Evolutionary conservation across 2,329 filamentous ascomycete genomes (phyloP).

Genomic region (Biscogniauxia marginata): DNA sequence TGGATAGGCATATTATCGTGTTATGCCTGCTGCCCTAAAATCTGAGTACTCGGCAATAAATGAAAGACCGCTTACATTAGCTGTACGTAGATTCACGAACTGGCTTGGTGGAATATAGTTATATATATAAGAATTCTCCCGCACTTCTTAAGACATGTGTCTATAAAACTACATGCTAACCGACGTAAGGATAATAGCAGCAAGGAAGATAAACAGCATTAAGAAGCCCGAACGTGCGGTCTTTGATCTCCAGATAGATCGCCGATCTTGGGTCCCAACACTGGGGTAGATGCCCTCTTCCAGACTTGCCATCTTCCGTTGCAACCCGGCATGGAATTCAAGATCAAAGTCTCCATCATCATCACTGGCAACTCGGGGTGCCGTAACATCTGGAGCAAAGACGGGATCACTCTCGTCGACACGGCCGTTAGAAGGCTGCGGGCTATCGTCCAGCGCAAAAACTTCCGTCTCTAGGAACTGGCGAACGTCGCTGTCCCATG

Average conservation of each 20-base stretch:
- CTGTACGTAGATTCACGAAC: too few relatives aligned
- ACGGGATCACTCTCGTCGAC: conserved; percentile 5
- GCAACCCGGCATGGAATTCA: not conserved
- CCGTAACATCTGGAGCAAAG: not conserved
- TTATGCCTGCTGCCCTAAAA: too few relatives aligned
- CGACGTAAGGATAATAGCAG: not conserved
- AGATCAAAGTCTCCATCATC: not conserved
- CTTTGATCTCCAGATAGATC: not conserved
- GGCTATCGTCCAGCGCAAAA: conserved; percentile 2
- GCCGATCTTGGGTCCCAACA: not conserved
- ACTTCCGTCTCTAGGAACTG: conserved; percentile 2
- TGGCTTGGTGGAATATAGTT: too few relatives aligned
- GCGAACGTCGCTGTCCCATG: not conserved
- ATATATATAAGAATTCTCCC: too few relatives aligned
- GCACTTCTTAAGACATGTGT: too few relatives aligned
- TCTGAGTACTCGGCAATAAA: too few relatives aligned
- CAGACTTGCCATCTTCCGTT: not conserved
- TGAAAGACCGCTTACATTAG: too few relatives aligned
- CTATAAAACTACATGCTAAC: not conserved
- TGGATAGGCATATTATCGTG: too few relatives aligned
- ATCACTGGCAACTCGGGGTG: too few relatives aligned
- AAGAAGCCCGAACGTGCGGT: not conserved
- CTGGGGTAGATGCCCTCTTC: not conserved
- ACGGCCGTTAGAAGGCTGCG: not conserved
- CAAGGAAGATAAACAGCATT: not conserved